These are phyloP conservation scores for Axilococcus clingmanii DNA, from an alignment of 139 green algal genomes.

Conservation along the genomic window DNA sequence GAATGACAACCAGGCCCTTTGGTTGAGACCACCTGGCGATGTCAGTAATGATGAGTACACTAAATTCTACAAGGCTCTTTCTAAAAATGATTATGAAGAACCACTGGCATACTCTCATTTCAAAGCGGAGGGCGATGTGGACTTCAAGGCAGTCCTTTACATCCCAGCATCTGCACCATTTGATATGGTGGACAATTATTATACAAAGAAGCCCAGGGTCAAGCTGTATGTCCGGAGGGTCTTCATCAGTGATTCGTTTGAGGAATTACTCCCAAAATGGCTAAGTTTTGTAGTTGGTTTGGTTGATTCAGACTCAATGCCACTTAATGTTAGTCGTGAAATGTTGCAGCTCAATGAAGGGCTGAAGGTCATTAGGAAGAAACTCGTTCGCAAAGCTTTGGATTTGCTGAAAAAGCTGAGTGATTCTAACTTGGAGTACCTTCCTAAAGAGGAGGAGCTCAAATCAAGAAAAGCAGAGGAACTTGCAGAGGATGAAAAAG, in stretches of 20 bases:
- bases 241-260: constrained; percentile 89
- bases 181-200: constrained; percentile 79
- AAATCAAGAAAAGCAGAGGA: constrained; percentile 8
- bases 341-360: constrained; percentile 82
- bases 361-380: constrained; percentile 99
- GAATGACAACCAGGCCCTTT: constrained; percentile 95
- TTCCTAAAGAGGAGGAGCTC: too few species aligned
- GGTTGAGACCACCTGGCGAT: constrained; percentile 81
- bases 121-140: constrained; percentile 95
- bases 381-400: constrained; percentile 84
- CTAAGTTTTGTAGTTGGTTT: constrained; percentile 79
- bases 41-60: constrained; percentile 88
- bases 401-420: constrained; percentile 89
- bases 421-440: too few species aligned
- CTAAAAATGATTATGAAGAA: constrained; percentile 61
- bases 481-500: constrained; percentile 30
- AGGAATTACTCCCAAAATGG: constrained; percentile 88
- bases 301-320: constrained; percentile 95
- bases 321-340: constrained; percentile 88
- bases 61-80: constrained; percentile 93
- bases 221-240: constrained; percentile 94
- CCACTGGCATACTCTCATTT: constrained; percentile 86
- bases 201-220: constrained; percentile 57
- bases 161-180: constrained; percentile 53
- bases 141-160: constrained; percentile 95